Base-by-base conservation (phyloP, 192 early-diverging fungal genomes). In the Coemansia sp. region DNA sequence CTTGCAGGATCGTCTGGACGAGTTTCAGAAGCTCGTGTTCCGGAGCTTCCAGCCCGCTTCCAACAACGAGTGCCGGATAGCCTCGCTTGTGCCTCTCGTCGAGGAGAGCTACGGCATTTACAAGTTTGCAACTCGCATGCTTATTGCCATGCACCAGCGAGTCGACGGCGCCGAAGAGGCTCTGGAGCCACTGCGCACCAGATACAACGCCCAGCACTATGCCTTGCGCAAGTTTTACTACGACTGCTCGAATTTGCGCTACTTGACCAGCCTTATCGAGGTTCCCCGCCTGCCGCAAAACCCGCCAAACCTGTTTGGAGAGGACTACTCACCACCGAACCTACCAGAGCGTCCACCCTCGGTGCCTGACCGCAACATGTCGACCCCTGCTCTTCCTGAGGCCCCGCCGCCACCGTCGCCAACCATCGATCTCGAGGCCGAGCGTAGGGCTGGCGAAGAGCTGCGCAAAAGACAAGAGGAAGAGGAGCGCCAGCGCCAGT, bases 41-140 rank as follows among this genome's bases (percentile, higher is more conserved):
- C 79, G 73, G 36, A 88, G 90, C 69, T 93, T 99, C 78, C 86
- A 90, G 33, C 82, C 85, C 16, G 85, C 85, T 8, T 88, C 89
- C 53, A 93, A 92, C 79, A 96, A 96, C 72, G 95, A 99, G 79
- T 95, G 93, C 72, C 90, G 94, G 33, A 95, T 99, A 71, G 88
- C 95, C 11, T 90, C 95, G 16, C 86, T 99, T 20, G 94, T 99
- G 31, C 97, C 97, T n/a, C 83, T 99, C 55, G 93, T 99, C 3
- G 95, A 99, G 65, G 97, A 99, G 70, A 91, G 87, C 64, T 88
- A 96, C 66, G 93, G 89, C 13, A 96, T 99, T 60, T 99, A 99
- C 81, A 91, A 93, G 72, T 99, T 99, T 75, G 84, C 93, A 33
- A 93, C 93, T 21, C 92, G 85, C 74, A 99, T 99, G 97, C 81